Percentiles rank a stretch among this genome's conserved stretches.
Conservation (phyloP, 2,329 filamentous ascomycete species). For the Ophiostoma montium region DNA sequence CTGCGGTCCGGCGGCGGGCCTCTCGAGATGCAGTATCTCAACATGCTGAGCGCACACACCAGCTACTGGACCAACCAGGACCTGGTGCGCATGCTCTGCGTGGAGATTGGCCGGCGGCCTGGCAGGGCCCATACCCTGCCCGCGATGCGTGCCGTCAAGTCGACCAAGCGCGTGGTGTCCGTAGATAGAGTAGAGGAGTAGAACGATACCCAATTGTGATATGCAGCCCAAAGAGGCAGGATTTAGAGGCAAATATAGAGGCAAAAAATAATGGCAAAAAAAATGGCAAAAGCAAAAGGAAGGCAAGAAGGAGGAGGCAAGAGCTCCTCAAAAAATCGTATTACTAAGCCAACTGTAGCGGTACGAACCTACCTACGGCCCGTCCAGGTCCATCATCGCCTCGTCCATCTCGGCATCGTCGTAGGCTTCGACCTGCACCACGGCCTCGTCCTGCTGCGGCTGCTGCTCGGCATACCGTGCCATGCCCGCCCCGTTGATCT, state of each 20-base stretch:
- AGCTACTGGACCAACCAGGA: conserved; percentile 85
- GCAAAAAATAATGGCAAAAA: no score
- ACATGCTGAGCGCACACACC: conserved; percentile 91
- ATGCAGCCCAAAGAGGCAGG: no score
- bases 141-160: conserved; percentile 45
- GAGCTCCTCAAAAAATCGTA: background rate
- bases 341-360: no score
- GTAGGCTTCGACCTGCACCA: conserved; percentile 11
- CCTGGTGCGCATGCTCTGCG: conserved; percentile 78
- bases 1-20: conserved; percentile 72
- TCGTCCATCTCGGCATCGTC: conserved; percentile 39
- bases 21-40: conserved; percentile 88
- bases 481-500: conserved; percentile 16
- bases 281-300: no score
- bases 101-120: conserved; percentile 66
- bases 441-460: conserved; percentile 13
- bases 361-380: background rate
- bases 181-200: background rate
- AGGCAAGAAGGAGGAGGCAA: background rate
- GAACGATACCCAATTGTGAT: no score
- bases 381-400: conserved; percentile 23
- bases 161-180: conserved; percentile 23
- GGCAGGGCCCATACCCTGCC: conserved; percentile 48
- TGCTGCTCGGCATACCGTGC: conserved; percentile 15
- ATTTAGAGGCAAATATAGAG: no score